These are phyloP conservation scores for Paxillus involutus DNA, from an alignment of 768 basidiomycete genomes.

Conservation along the genomic window DNA sequence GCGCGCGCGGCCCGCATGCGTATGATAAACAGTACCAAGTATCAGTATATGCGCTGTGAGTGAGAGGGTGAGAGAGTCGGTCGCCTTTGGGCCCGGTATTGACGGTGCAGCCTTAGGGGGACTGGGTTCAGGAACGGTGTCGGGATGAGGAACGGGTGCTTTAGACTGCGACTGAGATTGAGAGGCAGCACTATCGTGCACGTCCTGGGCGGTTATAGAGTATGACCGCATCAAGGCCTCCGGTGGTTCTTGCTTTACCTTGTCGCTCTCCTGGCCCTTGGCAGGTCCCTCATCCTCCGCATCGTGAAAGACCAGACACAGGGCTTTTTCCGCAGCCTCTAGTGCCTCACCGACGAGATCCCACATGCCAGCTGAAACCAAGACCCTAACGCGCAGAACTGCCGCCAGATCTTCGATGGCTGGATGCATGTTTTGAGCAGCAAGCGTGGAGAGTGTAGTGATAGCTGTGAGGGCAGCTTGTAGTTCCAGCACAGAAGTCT, in stretches of 20 bases:
- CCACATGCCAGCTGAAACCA: conserved; percentile 58
- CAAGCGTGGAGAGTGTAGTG: conserved; percentile 31
- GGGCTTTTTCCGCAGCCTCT: conserved; percentile 45
- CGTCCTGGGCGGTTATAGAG: conserved; percentile 30
- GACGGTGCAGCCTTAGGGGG: conserved; percentile 1
- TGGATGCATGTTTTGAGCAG: conserved; percentile 34
- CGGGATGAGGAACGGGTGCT: background rate
- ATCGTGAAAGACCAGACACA: conserved; percentile 39
- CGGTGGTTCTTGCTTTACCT: conserved; percentile 9
- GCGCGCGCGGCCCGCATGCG: conserved; percentile 53
- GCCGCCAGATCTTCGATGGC: conserved; percentile 49
- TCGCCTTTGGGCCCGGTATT: conserved; percentile 18
- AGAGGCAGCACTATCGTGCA: conserved; percentile 20
- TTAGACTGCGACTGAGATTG: conserved; percentile 23
- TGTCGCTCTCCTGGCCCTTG: conserved; percentile 3
- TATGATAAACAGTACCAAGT: conserved; percentile 59
- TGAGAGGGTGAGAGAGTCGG: conserved; percentile 34
- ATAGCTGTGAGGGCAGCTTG: conserved; percentile 34
- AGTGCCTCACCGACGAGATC: conserved; percentile 49
- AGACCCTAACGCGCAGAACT: conserved; percentile 56
- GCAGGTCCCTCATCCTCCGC: conserved; percentile 4
- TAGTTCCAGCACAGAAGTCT: conserved; percentile 17
- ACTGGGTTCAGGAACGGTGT: background rate
- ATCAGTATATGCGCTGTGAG: conserved; percentile 62
- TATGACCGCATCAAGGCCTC: conserved; percentile 26